phyloP scores from a whole-genome alignment of 2,329 filamentous ascomycete species.

The Aschersonia sp. region DNA sequence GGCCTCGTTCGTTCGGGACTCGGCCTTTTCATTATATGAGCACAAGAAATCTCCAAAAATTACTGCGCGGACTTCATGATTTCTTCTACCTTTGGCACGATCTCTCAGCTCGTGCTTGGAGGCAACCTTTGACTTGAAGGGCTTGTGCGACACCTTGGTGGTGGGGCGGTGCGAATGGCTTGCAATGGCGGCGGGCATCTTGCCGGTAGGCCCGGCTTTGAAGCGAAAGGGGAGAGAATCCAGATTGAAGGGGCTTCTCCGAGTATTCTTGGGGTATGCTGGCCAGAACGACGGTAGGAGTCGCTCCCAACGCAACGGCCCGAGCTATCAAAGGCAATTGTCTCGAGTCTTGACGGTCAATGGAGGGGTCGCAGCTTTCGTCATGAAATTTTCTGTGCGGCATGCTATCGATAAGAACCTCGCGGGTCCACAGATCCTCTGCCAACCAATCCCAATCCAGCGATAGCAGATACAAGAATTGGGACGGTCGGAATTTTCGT shows the following conservation, averaged over 20 bases:
- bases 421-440: neutral
- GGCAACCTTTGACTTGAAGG: constrained; percentile 84
- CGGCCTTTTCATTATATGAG: constrained; percentile 53
- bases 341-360: no score
- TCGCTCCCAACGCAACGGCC: neutral
- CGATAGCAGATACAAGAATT: constrained; percentile 12
- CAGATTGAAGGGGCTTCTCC: no score
- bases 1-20: constrained; percentile 56
- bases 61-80: no score
- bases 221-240: constrained; percentile 72
- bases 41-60: no score
- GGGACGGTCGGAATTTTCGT: constrained; percentile 17
- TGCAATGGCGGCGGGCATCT: constrained; percentile 58
- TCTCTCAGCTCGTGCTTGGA: constrained; percentile 82
- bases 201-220: constrained; percentile 62
- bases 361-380: constrained; percentile 22
- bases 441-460: constrained; percentile 10
- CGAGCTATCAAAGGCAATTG: neutral
- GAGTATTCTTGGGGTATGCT: no score
- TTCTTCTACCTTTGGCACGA: constrained; percentile 56
- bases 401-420: constrained; percentile 19
- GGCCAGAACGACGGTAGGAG: neutral
- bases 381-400: constrained; percentile 22
- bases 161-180: constrained; percentile 81
- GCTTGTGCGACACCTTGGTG: constrained; percentile 77